These are phyloP conservation scores for Dendrobium nobile DNA, from an alignment of 106 monocot species.

Conservation along the genomic window DNA sequence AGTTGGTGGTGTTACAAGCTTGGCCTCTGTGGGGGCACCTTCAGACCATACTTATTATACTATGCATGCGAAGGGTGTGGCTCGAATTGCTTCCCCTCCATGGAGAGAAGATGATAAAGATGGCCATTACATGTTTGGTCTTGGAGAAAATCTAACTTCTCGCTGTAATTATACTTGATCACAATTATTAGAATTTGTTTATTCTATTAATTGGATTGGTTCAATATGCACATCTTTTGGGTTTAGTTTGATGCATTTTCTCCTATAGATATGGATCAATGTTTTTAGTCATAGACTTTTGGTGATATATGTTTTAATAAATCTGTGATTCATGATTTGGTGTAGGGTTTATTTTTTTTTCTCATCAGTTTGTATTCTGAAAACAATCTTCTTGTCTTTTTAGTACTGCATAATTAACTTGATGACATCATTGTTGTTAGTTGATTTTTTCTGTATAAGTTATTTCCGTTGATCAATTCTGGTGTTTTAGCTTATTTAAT, in stretches of 20 bases:
- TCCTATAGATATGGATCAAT: not conserved
- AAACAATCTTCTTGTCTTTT: not conserved
- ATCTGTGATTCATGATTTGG: too few species aligned
- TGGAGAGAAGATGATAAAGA: conserved; percentile 95
- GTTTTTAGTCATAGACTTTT: not conserved
- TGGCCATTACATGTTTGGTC: conserved; percentile 90
- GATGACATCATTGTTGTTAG: not conserved
- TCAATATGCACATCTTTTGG: not conserved
- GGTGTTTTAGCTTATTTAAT: not conserved
- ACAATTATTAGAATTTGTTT: conserved; percentile 9
- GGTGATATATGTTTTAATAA: not conserved
- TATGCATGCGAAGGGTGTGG: conserved; percentile 43
- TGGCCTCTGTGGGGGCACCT: conserved; percentile 32
- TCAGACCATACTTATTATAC: conserved; percentile 38
- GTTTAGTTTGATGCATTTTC: not conserved
- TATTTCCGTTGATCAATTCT: not conserved
- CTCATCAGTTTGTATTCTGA: not conserved
- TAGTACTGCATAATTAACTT: too few species aligned
- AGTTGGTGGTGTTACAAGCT: conserved; percentile 60
- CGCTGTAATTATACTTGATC: conserved; percentile 87
- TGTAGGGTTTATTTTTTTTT: not conserved
- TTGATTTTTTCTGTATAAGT: not conserved
- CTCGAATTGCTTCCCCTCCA: conserved; percentile 73
- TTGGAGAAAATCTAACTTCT: conserved; percentile 91
- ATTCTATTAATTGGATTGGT: not conserved